Base-by-base conservation (phyloP, 805 yeast genomes). In the Monosporozyma aquatica region DNA sequence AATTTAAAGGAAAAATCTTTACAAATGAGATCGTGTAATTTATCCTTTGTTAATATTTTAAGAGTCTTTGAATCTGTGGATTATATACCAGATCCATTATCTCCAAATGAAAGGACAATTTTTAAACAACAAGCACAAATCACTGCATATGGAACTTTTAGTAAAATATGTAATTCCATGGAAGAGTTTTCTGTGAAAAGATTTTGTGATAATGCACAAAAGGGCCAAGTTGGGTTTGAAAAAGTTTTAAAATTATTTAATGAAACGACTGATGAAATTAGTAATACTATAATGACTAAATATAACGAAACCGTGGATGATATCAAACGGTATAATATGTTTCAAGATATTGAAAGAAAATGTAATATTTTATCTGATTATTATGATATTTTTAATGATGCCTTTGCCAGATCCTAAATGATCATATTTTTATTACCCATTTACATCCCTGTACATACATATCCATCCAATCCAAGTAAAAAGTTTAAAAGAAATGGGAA, bases 111-210 rank as follows among this genome's bases (percentile, higher is more conserved):
- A 17, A 66, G 71, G 42, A 89, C 97, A 0, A 49, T 67, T 9
- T 89, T 89, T 59, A 62, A 66, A 27, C 98, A 90, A 62, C 77
- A 74, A 48, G 98, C 98, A 0, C 87, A 83, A 49, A 86, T 90
- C 52, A 80, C 87, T 2, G 95, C 97, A 0, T 82, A 80, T 61
- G 85, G 87, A 7, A 68, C 82, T 3, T 72, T 87, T 64, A 64
- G 70, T 42, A 72, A 76, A 45, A 63, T 92, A 5, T 82, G 95
- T 59, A 83, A 78, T 56, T 80, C 83, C 61, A 69, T 90, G 47
- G 98, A 90, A 62, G 94, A 87, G 39, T 90, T 96, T 95, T 76
- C 89, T 0, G 82, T 86, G 5, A 85, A 84, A 55, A 70, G 97
- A 59, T 92, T 90, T 62, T 77, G 80, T 36, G 92, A 85, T 59